Percentiles rank a stretch among this genome's conserved stretches.
Conservation (phyloP, 331 rosid species). For the Quercus lobata region DNA sequence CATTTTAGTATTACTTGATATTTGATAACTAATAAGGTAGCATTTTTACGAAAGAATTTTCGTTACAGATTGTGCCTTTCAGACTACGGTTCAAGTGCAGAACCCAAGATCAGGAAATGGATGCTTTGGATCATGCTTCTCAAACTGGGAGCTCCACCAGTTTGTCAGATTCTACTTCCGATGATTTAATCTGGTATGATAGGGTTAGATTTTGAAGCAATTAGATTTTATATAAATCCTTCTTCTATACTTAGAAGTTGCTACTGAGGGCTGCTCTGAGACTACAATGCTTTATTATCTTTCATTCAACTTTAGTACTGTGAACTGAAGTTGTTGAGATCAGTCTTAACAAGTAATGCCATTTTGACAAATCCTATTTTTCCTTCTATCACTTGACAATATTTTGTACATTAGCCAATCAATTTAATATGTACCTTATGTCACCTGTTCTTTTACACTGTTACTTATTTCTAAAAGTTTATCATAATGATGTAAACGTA, state of each 20-base stretch:
- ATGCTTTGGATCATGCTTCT: slow-evolving; percentile 19
- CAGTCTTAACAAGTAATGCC: not conserved
- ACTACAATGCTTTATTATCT: not conserved
- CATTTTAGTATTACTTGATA: not conserved
- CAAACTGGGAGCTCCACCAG: slow-evolving; percentile 11
- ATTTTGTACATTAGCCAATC: not conserved
- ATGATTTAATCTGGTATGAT: slow-evolving; percentile 78
- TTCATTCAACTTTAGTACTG: not conserved
- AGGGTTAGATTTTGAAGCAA: not conserved
- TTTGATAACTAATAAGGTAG: not conserved
- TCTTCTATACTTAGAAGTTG: not conserved
- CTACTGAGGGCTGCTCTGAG: not conserved
- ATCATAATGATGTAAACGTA: not conserved
- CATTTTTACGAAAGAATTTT: slow-evolving; percentile 2
- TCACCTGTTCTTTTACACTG: not conserved
- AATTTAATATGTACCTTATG: not conserved
- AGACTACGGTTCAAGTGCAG: slow-evolving; percentile 55
- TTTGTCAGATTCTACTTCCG: slow-evolving; percentile 32
- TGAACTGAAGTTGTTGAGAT: not conserved
- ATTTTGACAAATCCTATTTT: not conserved
- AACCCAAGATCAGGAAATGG: slow-evolving; percentile 33
- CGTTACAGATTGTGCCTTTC: slow-evolving; percentile 62
- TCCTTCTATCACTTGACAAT: not conserved
- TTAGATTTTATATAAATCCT: not conserved
- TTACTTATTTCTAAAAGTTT: not conserved